Conservation (phyloP, 2,329 filamentous ascomycete species). For the Colletotrichum musicola region DNA sequence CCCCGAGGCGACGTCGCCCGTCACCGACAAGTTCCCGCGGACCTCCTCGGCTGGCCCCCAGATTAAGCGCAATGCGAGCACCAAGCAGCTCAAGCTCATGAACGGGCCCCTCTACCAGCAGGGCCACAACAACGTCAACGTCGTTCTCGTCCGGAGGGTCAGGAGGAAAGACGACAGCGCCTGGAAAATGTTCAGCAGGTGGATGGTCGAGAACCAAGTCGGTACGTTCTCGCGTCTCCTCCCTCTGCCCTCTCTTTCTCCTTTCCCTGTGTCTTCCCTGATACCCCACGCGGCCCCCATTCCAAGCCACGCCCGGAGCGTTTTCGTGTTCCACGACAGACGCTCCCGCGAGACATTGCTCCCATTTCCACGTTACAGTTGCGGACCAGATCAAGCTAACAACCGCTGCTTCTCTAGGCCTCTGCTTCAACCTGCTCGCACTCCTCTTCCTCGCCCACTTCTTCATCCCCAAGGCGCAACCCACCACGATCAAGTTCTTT, state of each 20-base stretch:
- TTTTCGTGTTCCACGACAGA: slow-evolving; percentile 18
- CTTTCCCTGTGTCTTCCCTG: neutral
- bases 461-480: slow-evolving; percentile 83
- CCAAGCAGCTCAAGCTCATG: slow-evolving; percentile 53
- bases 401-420: slow-evolving; percentile 59
- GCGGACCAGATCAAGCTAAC: slow-evolving; percentile 41
- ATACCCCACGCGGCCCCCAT: slow-evolving; percentile 6
- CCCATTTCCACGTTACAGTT: neutral
- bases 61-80: slow-evolving; percentile 35
- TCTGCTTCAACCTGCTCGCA: slow-evolving; percentile 87
- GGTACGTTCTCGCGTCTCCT: slow-evolving; percentile 64
- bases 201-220: slow-evolving; percentile 84
- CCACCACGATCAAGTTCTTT: slow-evolving; percentile 89
- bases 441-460: slow-evolving; percentile 86
- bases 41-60: slow-evolving; percentile 16
- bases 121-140: slow-evolving; percentile 60
- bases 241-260: neutral
- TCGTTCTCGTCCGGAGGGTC: slow-evolving; percentile 67
- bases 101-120: slow-evolving; percentile 71
- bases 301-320: slow-evolving; percentile 18
- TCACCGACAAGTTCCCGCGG: slow-evolving; percentile 23
- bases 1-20: slow-evolving; percentile 28
- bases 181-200: slow-evolving; percentile 71
- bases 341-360: neutral
- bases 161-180: slow-evolving; percentile 74